A percentile compares a stretch with the other conserved stretches of the same genome.
phyloP scores from a whole-genome alignment of 2,329 filamentous ascomycete genomes.

The Aschersonia sp. region DNA sequence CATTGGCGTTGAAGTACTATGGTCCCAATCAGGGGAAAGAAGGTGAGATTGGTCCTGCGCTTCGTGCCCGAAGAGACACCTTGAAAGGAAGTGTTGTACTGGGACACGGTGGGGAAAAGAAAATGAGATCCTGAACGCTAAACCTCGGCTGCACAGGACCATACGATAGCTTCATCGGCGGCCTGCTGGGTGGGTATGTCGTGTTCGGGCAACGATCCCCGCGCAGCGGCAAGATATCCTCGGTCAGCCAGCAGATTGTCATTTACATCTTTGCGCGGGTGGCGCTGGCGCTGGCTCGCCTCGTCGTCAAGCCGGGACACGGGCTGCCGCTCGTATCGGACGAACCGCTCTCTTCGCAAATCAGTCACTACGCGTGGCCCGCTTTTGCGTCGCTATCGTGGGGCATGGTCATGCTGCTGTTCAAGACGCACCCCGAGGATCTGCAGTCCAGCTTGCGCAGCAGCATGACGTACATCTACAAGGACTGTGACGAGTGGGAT shows the following conservation, averaged over 20 bases:
- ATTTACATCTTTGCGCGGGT: conserved; percentile 96
- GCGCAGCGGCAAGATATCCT: conserved; percentile 56
- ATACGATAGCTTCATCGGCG: conserved; percentile 76
- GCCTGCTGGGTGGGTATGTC: conserved; percentile 77
- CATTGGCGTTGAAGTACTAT: conserved; percentile 58
- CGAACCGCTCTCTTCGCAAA: conserved; percentile 29
- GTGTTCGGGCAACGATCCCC: conserved; percentile 63
- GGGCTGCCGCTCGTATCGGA: conserved; percentile 36
- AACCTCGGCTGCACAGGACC: conserved; percentile 28
- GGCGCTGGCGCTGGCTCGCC: conserved; percentile 66
- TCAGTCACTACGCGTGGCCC: conserved; percentile 71
- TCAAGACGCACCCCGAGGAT: conserved; percentile 80
- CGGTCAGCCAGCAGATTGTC: conserved; percentile 91
- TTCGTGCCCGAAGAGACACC: background rate
- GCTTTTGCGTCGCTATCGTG: conserved; percentile 84
- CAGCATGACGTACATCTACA: conserved; percentile 97
- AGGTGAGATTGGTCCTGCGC: conserved; percentile 15
- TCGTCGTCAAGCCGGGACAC: conserved; percentile 55
- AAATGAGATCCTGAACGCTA: conserved; percentile 9
- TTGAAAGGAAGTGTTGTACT: background rate
- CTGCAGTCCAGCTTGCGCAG: conserved; percentile 82
- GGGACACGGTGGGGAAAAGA: too few species aligned
- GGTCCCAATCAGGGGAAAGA: conserved; percentile 45
- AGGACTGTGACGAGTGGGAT: conserved; percentile 81
- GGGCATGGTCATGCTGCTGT: conserved; percentile 92